These are phyloP conservation scores for Globisporangium abappressorium DNA, from an alignment of 352 stramenopile species.

Conservation along the genomic window DNA sequence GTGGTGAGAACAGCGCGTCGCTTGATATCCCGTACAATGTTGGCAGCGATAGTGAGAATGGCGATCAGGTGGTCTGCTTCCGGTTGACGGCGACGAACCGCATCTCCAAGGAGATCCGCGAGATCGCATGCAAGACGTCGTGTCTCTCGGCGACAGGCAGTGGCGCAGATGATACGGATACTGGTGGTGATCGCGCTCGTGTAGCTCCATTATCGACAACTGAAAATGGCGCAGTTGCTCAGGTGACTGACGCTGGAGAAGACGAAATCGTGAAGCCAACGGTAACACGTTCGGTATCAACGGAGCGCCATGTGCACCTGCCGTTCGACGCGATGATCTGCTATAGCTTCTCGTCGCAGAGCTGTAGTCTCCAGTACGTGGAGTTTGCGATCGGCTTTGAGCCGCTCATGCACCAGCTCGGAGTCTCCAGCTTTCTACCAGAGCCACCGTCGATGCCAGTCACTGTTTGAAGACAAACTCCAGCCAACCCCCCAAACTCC, in stretches of 20 bases:
- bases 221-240: neutral
- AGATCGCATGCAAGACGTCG: slow-evolving; percentile 55
- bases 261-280: neutral
- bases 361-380: slow-evolving; percentile 66
- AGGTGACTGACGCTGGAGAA: neutral
- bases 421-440: slow-evolving; percentile 54
- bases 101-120: slow-evolving; percentile 55
- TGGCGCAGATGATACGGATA: neutral
- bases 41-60: slow-evolving; percentile 24
- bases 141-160: slow-evolving; percentile 39
- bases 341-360: slow-evolving; percentile 60
- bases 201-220: neutral
- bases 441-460: neutral
- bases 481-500: neutral
- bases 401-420: slow-evolving; percentile 72
- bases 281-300: neutral
- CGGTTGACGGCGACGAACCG: slow-evolving; percentile 71
- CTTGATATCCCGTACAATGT: slow-evolving; percentile 62
- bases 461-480: neutral
- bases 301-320: slow-evolving; percentile 74
- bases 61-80: slow-evolving; percentile 39
- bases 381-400: slow-evolving; percentile 88
- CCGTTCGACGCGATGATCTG: slow-evolving; percentile 80
- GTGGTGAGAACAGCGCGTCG: slow-evolving; percentile 51
- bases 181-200: neutral